Percentiles rank a stretch among this genome's conserved stretches.
Conservation (phyloP, 2,329 filamentous ascomycete species). For the Nigrospora sphaerica region DNA sequence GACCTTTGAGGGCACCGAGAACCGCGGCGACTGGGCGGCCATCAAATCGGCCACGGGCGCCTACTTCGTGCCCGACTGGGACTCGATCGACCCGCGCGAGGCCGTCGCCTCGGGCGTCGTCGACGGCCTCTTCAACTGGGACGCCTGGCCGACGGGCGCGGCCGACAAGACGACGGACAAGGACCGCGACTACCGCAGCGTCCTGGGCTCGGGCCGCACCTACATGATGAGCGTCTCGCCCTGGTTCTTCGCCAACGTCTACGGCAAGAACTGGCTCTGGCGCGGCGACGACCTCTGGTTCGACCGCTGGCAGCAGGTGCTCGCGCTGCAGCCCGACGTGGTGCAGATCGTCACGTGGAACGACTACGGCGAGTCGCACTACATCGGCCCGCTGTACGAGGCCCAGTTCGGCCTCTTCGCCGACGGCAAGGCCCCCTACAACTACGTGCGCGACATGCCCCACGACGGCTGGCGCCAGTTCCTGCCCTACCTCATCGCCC, state of each 20-base stretch:
- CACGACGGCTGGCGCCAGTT: slow-evolving; percentile 5
- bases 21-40: slow-evolving; percentile 34
- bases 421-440: neutral
- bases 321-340: slow-evolving; percentile 41
- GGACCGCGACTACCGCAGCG: slow-evolving; percentile 1
- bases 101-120: slow-evolving; percentile 14
- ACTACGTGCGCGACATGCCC: neutral
- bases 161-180: neutral
- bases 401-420: slow-evolving; percentile 13
- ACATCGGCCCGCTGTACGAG: slow-evolving; percentile 28
- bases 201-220: neutral
- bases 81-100: slow-evolving; percentile 29
- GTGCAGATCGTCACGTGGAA: slow-evolving; percentile 37
- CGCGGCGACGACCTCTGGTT: slow-evolving; percentile 47
- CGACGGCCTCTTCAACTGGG: slow-evolving; percentile 20
- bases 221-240: slow-evolving; percentile 8
- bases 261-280: slow-evolving; percentile 51
- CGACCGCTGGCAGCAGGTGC: slow-evolving; percentile 47
- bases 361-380: slow-evolving; percentile 54
- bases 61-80: slow-evolving; percentile 39
- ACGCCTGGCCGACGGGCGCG: neutral
- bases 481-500: slow-evolving; percentile 25
- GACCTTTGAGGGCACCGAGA: slow-evolving; percentile 41
- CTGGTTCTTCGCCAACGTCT: slow-evolving; percentile 15
- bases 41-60: slow-evolving; percentile 24